Percentiles rank a stretch among this genome's conserved stretches.
phyloP scores from a whole-genome alignment of 2,329 filamentous ascomycete genomes.

The Alternaria triticimaculans region DNA sequence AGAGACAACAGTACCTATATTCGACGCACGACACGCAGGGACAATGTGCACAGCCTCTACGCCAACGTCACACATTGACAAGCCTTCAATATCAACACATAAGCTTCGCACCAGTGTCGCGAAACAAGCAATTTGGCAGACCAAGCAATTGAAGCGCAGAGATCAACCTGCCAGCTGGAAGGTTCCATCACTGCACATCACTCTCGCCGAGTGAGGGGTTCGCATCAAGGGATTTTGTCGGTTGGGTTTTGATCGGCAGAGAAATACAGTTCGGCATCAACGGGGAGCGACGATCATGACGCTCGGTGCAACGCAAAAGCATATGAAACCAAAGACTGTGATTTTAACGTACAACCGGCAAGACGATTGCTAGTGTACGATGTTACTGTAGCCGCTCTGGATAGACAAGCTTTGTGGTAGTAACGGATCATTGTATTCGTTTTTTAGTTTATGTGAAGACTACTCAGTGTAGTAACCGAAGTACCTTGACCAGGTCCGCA shows the following conservation, averaged over 20 bases:
- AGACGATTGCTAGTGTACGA: neutral
- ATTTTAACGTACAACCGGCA: neutral
- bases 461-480: conserved; percentile 69
- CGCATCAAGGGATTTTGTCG: neutral
- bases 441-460: neutral
- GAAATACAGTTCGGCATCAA: neutral
- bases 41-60: neutral
- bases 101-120: neutral
- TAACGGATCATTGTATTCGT: neutral
- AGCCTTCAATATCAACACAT: neutral
- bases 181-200: neutral
- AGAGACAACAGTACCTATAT: neutral
- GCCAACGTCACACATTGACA: neutral
- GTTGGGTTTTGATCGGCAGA: neutral
- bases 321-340: neutral
- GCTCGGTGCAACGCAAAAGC: neutral
- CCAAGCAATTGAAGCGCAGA: neutral
- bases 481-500: conserved; percentile 88
- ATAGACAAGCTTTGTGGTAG: neutral
- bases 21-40: neutral
- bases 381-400: neutral
- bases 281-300: neutral
- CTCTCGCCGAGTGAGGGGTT: neutral
- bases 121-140: neutral
- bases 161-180: neutral